Base-by-base conservation (phyloP, 228 moss, liverwort and hornwort species). In the Sphagnum fallax region DNA sequence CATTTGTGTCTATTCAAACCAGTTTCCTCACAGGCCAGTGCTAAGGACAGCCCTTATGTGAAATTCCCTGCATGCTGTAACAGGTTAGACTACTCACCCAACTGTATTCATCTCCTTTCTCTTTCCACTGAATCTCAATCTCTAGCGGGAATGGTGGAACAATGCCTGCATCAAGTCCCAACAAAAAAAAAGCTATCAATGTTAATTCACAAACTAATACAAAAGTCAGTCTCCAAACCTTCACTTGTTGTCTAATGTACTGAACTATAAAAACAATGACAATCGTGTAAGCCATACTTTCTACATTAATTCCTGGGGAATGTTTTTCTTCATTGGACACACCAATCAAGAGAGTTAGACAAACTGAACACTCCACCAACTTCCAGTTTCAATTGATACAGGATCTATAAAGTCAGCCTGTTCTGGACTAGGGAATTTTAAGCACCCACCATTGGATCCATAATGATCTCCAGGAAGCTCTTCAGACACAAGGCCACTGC, bases 71-170 rank as follows among this genome's bases (percentile, higher is more conserved):
- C 32, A 32, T 32, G 32, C 32, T 32, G 32, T 32, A 32, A 32
- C 32, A 32, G 32, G 32, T 55, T 55, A 55, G 55, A 52, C 12
- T 6, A 10, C 9, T 59, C 90, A 97, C 97, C 93, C 91, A 93
- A 53, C 53, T 67, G 50, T 78, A 74, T 18, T 69, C 84, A 60
- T 77, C 76, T 5, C 49, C 70, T 66, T 89, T 90, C 65, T 90
- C 97, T 81, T 88, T 85, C 93, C 97, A 98, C 69, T 98, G 88
- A 66, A 98, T 77, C 65, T 90, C 93, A 60, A 98, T 65, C 75
- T 91, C 89, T 77, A 98, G 86, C 2, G 90, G 78, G 74, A 87
- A 88, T 10, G 91, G 90, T 0, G 97, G 97, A 50, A 98, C 97
- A 76, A 98, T 98, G 60, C 95, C 95, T 95, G 87, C 6, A 47